Evolutionary conservation across 495 filamentous ascomycete species (phyloP).

Genomic region (Xylaria sp.): DNA sequence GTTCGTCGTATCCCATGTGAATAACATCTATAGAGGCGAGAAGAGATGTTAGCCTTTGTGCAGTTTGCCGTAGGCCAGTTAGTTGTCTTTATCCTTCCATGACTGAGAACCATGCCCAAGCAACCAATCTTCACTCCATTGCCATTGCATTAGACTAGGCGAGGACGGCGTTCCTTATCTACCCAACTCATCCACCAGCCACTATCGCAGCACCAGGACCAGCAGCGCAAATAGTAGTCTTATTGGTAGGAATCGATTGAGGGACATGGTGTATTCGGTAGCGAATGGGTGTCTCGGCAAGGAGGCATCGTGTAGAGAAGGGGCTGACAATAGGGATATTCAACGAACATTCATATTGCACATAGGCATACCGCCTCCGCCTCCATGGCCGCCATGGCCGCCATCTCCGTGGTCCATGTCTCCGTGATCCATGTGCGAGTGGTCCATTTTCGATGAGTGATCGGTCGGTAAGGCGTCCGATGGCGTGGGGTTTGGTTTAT

Average conservation of each 20-base stretch:
- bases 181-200: too few species aligned
- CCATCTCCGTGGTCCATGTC: conserved; percentile 65
- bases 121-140: background rate
- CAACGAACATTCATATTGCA: conserved; percentile 85
- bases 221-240: background rate
- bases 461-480: conserved; percentile 9
- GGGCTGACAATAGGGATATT: conserved; percentile 4
- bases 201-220: background rate
- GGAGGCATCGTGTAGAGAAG: conserved; percentile 13
- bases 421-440: conserved; percentile 50
- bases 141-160: conserved; percentile 20
- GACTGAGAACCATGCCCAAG: background rate
- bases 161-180: background rate
- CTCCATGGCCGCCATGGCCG: conserved; percentile 46
- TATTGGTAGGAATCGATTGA: background rate
- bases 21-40: conserved; percentile 80
- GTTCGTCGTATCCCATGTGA: conserved; percentile 90
- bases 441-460: conserved; percentile 16
- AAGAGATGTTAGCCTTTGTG: conserved; percentile 4
- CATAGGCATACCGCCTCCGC: conserved; percentile 39
- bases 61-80: background rate
- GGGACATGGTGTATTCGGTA: conserved; percentile 1
- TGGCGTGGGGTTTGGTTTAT: background rate
- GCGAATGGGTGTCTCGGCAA: conserved; percentile 7
- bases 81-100: background rate